Percentiles rank a stretch among this genome's conserved stretches.
phyloP scores from a whole-genome alignment of 1,284 basidiomycete species.

The Trichosporon ovoides region DNA sequence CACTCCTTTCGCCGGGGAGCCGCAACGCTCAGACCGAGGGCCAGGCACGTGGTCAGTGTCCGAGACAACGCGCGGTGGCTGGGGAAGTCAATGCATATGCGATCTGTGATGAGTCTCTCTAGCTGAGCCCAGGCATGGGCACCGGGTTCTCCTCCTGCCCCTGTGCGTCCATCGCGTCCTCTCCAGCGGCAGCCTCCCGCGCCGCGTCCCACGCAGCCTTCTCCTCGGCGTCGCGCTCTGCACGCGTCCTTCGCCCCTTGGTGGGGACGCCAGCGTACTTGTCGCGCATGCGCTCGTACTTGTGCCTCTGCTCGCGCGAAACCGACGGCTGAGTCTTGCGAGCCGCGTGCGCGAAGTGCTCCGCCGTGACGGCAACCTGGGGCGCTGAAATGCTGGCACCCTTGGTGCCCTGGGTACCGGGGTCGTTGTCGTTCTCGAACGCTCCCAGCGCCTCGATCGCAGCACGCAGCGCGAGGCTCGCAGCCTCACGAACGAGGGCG shows the following conservation, averaged over 20 bases:
- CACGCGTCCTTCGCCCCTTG: conserved; percentile 37
- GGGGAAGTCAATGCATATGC: neutral
- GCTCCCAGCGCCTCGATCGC: conserved; percentile 61
- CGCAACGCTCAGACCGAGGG: no score
- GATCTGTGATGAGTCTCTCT: neutral
- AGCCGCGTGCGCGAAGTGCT: conserved; percentile 71
- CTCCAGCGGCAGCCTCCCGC: neutral
- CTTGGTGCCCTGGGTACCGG: conserved; percentile 8
- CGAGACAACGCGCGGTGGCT: neutral
- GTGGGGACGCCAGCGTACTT: conserved; percentile 67
- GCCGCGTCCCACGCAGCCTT: neutral
- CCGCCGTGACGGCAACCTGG: conserved; percentile 50
- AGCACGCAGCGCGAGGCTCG: conserved; percentile 71
- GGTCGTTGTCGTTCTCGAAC: conserved; percentile 52
- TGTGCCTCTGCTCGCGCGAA: conserved; percentile 67
- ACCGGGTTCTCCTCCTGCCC: neutral
- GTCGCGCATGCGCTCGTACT: conserved; percentile 70
- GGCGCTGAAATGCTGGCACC: no score
- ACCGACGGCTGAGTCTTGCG: conserved; percentile 86
- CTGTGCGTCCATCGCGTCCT: neutral
- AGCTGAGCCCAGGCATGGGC: neutral
- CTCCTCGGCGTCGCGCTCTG: conserved; percentile 28
- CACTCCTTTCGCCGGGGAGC: no score
- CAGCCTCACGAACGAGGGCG: conserved; percentile 81
- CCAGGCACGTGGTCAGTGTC: no score